Evolutionary conservation across 495 filamentous ascomycete genomes (phyloP).

Genomic region (Friedmanniomyces simplex): DNA sequence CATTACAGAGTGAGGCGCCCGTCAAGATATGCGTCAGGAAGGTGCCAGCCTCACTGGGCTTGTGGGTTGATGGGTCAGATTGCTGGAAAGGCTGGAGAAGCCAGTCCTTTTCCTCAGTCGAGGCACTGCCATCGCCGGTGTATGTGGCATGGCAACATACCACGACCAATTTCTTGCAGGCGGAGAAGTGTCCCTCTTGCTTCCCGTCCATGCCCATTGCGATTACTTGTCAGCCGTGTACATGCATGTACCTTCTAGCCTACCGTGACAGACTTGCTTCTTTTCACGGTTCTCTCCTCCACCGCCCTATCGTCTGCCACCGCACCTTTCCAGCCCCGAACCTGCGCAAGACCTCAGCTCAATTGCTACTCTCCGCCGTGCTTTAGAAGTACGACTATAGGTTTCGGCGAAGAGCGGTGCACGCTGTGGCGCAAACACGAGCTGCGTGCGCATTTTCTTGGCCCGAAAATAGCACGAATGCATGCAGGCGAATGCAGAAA

Average conservation of each 20-base stretch:
- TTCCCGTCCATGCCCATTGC: too few relatives aligned
- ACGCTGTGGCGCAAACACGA: not conserved
- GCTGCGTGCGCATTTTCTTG: not conserved
- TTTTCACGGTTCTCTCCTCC: too few relatives aligned
- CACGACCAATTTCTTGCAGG: slow-evolving; percentile 20
- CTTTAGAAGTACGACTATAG: slow-evolving; percentile 8
- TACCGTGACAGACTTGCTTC: too few relatives aligned
- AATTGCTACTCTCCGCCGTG: slow-evolving; percentile 27
- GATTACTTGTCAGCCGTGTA: too few relatives aligned
- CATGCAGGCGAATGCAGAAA: not conserved
- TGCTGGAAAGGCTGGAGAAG: slow-evolving; percentile 29
- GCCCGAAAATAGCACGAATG: not conserved
- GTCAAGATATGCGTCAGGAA: slow-evolving; percentile 28
- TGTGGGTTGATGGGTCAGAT: slow-evolving; percentile 19
- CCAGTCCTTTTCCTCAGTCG: slow-evolving; percentile 26
- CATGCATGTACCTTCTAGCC: too few relatives aligned
- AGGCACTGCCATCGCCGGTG: slow-evolving; percentile 16
- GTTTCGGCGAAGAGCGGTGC: not conserved
- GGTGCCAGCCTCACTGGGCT: slow-evolving; percentile 28
- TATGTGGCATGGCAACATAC: slow-evolving; percentile 34
- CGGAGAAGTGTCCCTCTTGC: not conserved
- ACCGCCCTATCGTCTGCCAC: too few relatives aligned
- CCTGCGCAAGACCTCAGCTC: too few relatives aligned
- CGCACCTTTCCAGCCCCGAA: too few relatives aligned
- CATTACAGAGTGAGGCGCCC: slow-evolving; percentile 9